Base-by-base conservation (phyloP, 768 basidiomycete species). In the Xerocomus potaroensis region DNA sequence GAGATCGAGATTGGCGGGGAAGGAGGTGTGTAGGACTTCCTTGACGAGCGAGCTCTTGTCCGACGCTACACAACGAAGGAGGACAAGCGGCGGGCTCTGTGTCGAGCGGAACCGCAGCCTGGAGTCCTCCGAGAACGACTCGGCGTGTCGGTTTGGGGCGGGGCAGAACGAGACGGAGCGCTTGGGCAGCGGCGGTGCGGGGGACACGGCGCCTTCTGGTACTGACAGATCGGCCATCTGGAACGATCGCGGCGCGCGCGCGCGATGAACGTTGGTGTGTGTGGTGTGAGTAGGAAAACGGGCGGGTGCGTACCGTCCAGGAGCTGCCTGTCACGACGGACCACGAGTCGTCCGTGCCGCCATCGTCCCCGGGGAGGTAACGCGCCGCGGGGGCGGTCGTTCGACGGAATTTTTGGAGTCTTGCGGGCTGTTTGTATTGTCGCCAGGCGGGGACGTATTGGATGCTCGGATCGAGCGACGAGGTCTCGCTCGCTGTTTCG, bases 101-200 rank as follows among this genome's bases (percentile, higher is more conserved):
- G 39, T 35, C 10, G 53, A 63, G 14, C 53, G 55, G 15, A 63
- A 48, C 8, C 48, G 51, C 35, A 65, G 33, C 32, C 63, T 57
- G 22, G 65, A 55, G n/a, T 65, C 54, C 30, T 65, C 64, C 7
- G 54, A 57, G 16, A 65, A 65, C 30, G 63, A 67, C 27, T 65
- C 64, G 4, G 63, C 50, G 9, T 52, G 36, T 19, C 53, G 61
- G 9, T 27, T 27, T 27, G 49, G 14, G 0, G 49, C 34, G 7
- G 63, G 66, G 26, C 46, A 50, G 26, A 65, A 65, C 11, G 65
- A 61, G 31, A 63, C 44, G 4, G 50, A 35, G 11, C 33, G 42
- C 26, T 39, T 24, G 3, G 37, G 14, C n/a, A 31, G 24, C 16
- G 52, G 24, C 18, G 50, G 31, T 7, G 19, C 29, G 21, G 43